Evolutionary conservation across 805 yeast species (phyloP).

Genomic region (Saturnispora sanitii): DNA sequence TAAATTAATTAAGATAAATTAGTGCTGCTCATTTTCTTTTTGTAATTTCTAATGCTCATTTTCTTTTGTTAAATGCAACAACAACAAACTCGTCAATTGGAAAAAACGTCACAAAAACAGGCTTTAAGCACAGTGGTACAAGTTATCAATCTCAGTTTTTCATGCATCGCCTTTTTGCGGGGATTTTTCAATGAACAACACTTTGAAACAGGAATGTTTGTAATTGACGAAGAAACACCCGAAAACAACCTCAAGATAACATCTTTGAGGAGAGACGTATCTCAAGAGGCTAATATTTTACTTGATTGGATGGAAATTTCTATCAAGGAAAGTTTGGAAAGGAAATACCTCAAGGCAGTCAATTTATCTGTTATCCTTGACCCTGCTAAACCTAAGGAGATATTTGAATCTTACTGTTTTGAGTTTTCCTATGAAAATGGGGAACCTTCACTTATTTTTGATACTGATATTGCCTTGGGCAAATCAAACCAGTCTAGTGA

Average conservation of each 20-base stretch:
- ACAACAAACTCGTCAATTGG: constrained; percentile 9
- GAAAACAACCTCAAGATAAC: constrained; percentile 35
- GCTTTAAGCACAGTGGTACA: constrained; percentile 40
- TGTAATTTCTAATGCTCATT: constrained; percentile 1
- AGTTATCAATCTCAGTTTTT: constrained; percentile 42
- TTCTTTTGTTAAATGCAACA: not conserved
- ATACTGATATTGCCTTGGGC: constrained; percentile 10
- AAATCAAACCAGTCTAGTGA: constrained; percentile 19
- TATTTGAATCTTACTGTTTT: constrained; percentile 45
- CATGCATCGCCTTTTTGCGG: constrained; percentile 47
- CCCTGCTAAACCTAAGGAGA: constrained; percentile 31
- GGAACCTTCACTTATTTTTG: constrained; percentile 7
- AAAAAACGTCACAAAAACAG: constrained; percentile 16
- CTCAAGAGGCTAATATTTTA: constrained; percentile 38
- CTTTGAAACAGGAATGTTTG: constrained; percentile 40
- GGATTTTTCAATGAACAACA: constrained; percentile 48
- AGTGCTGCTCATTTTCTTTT: not conserved
- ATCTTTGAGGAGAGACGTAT: constrained; percentile 36
- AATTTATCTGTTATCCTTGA: constrained; percentile 38
- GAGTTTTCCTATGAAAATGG: constrained; percentile 31
- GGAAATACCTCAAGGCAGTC: constrained; percentile 34
- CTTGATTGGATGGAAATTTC: constrained; percentile 48
- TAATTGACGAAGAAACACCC: constrained; percentile 13
- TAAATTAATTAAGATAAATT: too few relatives aligned
- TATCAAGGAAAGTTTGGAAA: constrained; percentile 34